Percentiles rank a stretch among this genome's conserved stretches.
These are phyloP conservation scores for Colletotrichum sojae DNA, from an alignment of 2,329 filamentous ascomycete genomes.

Conservation along the genomic window DNA sequence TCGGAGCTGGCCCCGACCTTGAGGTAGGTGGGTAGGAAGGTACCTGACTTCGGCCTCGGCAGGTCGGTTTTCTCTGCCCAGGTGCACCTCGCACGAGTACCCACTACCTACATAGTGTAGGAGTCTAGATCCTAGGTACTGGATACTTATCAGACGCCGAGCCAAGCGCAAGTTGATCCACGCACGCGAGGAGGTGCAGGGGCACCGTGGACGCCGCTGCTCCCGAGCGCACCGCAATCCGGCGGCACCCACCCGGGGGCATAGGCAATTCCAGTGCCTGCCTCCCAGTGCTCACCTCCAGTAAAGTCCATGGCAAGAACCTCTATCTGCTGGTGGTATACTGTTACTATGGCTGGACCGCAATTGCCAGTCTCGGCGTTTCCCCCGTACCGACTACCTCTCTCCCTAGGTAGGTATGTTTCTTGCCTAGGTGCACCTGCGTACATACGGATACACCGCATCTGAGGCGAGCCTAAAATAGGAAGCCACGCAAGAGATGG, in stretches of 20 bases:
- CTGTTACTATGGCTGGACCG: neutral
- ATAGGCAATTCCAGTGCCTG: too few species aligned
- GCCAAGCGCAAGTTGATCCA: conserved; percentile 22
- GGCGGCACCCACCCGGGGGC: too few species aligned
- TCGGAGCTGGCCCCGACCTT: conserved; percentile 4
- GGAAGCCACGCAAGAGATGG: too few species aligned
- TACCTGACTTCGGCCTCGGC: neutral
- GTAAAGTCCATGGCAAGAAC: too few species aligned
- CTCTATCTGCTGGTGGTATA: too few species aligned
- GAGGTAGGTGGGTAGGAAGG: neutral
- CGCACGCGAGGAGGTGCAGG: conserved; percentile 1
- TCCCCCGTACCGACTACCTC: neutral
- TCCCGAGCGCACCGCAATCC: conserved; percentile 1
- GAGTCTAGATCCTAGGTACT: neutral
- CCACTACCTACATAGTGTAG: too few species aligned
- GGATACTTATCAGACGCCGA: conserved; percentile 5
- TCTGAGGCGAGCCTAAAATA: too few species aligned
- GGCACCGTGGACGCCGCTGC: neutral
- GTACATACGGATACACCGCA: too few species aligned
- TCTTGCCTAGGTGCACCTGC: too few species aligned
- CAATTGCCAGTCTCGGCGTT: conserved; percentile 8
- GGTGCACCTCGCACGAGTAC: neutral
- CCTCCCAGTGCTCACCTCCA: too few species aligned
- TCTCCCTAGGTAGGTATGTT: neutral
- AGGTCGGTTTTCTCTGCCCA: neutral